Conservation (phyloP, 139 green algal species). For the Chlorella sp. region DNA sequence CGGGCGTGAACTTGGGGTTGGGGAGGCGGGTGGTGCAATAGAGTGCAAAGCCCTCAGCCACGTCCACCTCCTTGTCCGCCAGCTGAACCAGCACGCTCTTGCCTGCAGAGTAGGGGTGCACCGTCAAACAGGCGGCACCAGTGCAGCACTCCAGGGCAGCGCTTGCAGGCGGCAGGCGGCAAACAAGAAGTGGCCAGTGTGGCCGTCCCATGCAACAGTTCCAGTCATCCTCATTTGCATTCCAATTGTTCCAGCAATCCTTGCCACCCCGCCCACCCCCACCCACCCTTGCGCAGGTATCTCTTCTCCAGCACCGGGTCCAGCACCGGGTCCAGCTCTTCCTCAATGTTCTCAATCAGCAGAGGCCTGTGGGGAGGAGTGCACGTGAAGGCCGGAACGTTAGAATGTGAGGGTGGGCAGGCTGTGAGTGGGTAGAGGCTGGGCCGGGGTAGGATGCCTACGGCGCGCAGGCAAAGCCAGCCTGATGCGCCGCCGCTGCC, state of each 20-base stretch:
- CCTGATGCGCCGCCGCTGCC: neutral
- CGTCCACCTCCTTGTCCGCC: constrained; percentile 94
- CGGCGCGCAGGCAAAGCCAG: neutral
- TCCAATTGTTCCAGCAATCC: constrained; percentile 19
- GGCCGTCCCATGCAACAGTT: no score
- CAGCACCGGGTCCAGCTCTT: constrained; percentile 92
- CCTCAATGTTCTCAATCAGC: constrained; percentile 96
- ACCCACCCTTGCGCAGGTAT: constrained; percentile 74
- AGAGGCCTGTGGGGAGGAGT: constrained; percentile 57
- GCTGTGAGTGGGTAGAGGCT: neutral
- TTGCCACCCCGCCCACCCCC: constrained; percentile 50
- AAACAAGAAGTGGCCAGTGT: no score
- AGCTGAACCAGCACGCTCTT: constrained; percentile 66
- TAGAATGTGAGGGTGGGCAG: neutral
- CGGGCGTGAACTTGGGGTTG: constrained; percentile 93
- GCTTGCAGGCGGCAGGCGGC: neutral
- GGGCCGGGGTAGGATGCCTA: neutral
- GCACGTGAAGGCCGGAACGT: neutral
- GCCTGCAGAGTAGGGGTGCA: constrained; percentile 39
- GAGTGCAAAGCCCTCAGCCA: constrained; percentile 86
- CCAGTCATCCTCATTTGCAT: no score
- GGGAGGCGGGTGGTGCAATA: constrained; percentile 93
- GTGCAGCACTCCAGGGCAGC: neutral
- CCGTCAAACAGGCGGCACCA: neutral
- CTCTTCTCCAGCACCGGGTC: constrained; percentile 92